These are phyloP conservation scores for Pseudogymnoascus sp. DNA, from an alignment of 2,329 filamentous ascomycete species.

Conservation along the genomic window DNA sequence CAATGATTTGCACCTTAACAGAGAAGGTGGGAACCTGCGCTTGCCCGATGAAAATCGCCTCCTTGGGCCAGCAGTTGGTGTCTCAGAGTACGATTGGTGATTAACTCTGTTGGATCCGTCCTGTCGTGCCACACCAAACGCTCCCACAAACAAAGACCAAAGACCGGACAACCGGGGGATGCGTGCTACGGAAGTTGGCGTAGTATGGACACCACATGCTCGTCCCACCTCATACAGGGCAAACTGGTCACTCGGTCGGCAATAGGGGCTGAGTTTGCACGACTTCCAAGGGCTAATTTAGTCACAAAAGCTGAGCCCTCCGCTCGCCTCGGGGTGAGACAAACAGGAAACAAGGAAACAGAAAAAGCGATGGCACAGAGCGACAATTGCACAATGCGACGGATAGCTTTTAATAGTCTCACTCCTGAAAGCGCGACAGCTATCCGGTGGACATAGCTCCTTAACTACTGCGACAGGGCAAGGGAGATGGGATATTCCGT, in stretches of 20 bases:
- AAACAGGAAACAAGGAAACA: not conserved
- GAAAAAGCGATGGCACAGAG: not conserved
- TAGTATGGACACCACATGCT: not conserved
- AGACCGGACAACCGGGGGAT: not conserved
- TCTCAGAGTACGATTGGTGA: not conserved
- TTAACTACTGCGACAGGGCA: not conserved
- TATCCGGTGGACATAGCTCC: not conserved
- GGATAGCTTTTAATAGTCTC: not conserved
- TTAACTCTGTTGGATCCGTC: not conserved
- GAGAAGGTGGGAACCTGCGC: not conserved
- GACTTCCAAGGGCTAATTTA: not conserved
- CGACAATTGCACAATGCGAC: not conserved
- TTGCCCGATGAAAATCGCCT: not conserved
- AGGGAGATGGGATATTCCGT: not conserved
- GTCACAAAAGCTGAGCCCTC: not conserved
- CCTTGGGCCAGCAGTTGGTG: not conserved
- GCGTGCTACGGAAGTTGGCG: not conserved
- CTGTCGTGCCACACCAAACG: not conserved
- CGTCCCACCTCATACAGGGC: not conserved
- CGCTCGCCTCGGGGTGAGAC: not conserved
- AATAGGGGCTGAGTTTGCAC: conserved; percentile 1
- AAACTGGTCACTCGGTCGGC: not conserved
- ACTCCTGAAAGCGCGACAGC: not conserved
- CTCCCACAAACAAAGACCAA: not conserved
- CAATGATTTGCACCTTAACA: not conserved